Evolutionary conservation across 106 monocot genomes (phyloP).

Genomic region (Platanthera zijinensis): DNA sequence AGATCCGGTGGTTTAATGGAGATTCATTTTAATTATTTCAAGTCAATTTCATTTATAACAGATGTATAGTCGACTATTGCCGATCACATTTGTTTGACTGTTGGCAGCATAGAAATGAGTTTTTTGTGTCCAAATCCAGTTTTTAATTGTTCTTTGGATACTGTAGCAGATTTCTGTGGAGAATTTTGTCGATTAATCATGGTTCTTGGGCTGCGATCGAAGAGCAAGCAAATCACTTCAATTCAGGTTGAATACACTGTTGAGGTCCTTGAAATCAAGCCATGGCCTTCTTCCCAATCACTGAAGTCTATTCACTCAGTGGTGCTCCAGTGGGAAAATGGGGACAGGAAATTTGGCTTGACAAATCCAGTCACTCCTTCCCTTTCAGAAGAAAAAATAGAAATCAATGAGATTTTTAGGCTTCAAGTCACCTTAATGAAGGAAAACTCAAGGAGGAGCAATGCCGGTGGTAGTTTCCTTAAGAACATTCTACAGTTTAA

Average conservation of each 20-base stretch:
- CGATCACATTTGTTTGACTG: too few relatives aligned
- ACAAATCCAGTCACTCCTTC: constrained; percentile 36
- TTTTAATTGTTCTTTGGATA: too few relatives aligned
- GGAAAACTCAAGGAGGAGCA: constrained; percentile 20
- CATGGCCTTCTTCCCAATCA: constrained; percentile 87
- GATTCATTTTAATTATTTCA: too few relatives aligned
- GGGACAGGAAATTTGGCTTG: constrained; percentile 37
- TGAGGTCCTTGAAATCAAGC: constrained; percentile 77
- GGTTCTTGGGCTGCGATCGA: constrained; percentile 67
- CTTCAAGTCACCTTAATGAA: constrained; percentile 45
- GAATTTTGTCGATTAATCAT: constrained; percentile 13
- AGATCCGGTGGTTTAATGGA: too few relatives aligned
- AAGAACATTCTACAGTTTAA: constrained; percentile 67
- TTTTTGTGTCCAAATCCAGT: too few relatives aligned
- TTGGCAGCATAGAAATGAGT: too few relatives aligned
- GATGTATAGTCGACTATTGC: too few relatives aligned
- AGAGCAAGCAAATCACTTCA: constrained; percentile 40
- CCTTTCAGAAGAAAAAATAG: constrained; percentile 45
- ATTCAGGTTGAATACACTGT: constrained; percentile 59
- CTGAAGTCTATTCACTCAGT: constrained; percentile 56
- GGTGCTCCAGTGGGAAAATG: constrained; percentile 77
- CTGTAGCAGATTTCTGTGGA: too few relatives aligned
- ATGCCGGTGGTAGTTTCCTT: constrained; percentile 23
- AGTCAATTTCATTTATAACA: too few relatives aligned
- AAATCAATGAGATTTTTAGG: constrained; percentile 72